Evolutionary conservation across 2,329 filamentous ascomycete species (phyloP), one percentile per base, ranked within the genome.

Genomic region (Seiridium cupressi): DNA sequence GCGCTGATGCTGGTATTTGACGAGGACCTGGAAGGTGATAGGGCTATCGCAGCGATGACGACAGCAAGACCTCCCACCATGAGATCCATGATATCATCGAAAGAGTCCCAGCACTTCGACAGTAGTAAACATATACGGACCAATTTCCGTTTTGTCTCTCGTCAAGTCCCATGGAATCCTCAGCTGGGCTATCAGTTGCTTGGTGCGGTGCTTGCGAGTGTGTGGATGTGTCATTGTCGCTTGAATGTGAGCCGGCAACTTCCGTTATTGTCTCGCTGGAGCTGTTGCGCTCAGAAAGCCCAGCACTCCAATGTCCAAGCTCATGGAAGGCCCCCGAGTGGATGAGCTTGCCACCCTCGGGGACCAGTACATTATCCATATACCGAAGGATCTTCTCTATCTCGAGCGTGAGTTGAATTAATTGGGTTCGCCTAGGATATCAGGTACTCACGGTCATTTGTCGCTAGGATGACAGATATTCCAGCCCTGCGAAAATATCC

Each of bases 11-110:
- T 13, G 6, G 32, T 32, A 26, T 18, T 13, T 13, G 35, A 40
- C 34, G 63, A 61, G 32, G 66, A 63, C 26, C 13, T 48, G n/a
- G 46, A 48, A 8, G 46, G 46, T 31, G 46, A 48, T 13, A 51
- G 8, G 2, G 65, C 61, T 4, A 65, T 61, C 3, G 68, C 64
- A 3, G 71, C 67, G 13, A 76, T 54, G 9, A 71, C 56, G 26
- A 66, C 63, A 1, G 71, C 72, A 1, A 73, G 44, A 5, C 63
- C 63, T 11, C 67, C 67, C 13, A 73, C 68, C n/a, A 74, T 53
- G 4, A 76, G 55, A 40, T 74, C 66, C 55, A 57, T 10, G 4
- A 10, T 32, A 46, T 26, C 18, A 57, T 35, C 34, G 55, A 32
- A 44, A 9, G n/a, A 32, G 32, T 5, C 6, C 38, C 55, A 47